Conservation (phyloP, 2,329 filamentous ascomycete species). For the Sarocladium brachiariae region DNA sequence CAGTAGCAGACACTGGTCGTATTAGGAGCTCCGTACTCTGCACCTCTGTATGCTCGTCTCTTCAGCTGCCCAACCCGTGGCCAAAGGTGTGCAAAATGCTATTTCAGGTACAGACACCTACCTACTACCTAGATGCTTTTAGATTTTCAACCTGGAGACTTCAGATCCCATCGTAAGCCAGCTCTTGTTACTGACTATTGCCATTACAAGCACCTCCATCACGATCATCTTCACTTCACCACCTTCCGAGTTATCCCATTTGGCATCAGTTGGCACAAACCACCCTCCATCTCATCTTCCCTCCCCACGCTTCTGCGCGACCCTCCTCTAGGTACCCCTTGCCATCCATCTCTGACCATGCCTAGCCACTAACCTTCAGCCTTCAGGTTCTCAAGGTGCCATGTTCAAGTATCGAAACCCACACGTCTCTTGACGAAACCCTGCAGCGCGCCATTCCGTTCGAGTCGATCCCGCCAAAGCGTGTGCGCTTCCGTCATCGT, state of each 20-base stretch:
- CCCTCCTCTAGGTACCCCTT: background rate
- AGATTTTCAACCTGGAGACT: too few relatives aligned
- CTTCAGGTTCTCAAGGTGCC: background rate
- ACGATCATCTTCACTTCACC: too few relatives aligned
- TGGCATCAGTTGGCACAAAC: background rate
- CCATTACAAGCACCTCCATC: background rate
- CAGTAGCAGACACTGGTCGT: too few relatives aligned
- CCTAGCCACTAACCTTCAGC: slow-evolving; percentile 4
- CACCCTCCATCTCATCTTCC: background rate
- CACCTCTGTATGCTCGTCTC: too few relatives aligned
- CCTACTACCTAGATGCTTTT: too few relatives aligned
- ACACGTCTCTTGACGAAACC: slow-evolving; percentile 6
- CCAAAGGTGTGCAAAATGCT: too few relatives aligned
- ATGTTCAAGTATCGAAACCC: background rate
- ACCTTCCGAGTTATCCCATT: too few relatives aligned
- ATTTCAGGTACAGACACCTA: too few relatives aligned
- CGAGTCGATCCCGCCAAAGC: slow-evolving; percentile 11
- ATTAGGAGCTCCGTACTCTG: too few relatives aligned
- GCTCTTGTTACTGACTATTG: too few relatives aligned
- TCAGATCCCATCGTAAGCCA: background rate
- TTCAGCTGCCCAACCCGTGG: too few relatives aligned
- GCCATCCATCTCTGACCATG: background rate
- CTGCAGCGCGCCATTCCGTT: slow-evolving; percentile 12
- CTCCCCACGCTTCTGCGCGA: background rate
- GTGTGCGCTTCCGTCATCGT: slow-evolving; percentile 10